phyloP scores from a whole-genome alignment of 805 yeast genomes.

The Wickerhamiella azyma region DNA sequence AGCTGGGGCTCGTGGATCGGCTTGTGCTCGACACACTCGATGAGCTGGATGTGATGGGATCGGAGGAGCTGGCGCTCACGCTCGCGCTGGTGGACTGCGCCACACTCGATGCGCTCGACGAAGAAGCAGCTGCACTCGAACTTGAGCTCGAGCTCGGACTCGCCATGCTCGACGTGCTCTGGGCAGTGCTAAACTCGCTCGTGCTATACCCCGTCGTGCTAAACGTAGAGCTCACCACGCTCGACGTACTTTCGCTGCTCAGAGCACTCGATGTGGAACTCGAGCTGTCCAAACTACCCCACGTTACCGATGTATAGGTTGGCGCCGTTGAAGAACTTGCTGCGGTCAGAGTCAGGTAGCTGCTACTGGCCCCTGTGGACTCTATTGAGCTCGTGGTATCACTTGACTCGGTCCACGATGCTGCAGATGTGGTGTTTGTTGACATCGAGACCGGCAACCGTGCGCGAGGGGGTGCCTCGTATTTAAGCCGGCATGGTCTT shows the following conservation, averaged over 20 bases:
- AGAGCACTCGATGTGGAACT: slow-evolving; percentile 1
- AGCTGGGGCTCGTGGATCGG: not conserved
- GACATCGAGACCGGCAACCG: not conserved
- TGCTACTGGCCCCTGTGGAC: not conserved
- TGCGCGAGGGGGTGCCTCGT: not conserved
- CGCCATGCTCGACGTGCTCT: not conserved
- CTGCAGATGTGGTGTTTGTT: not conserved
- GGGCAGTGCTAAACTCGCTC: not conserved
- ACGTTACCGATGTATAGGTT: not conserved
- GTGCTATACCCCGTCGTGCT: not conserved
- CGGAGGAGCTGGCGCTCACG: no score
- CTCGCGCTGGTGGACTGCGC: not conserved
- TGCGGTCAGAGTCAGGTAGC: slow-evolving; percentile 1
- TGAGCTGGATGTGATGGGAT: not conserved
- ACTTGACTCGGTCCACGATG: not conserved
- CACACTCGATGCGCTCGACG: not conserved
- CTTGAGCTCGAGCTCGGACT: not conserved
- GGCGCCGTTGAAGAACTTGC: slow-evolving; percentile 3
- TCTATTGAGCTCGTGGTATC: not conserved
- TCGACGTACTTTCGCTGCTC: not conserved
- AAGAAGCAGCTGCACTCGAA: not conserved
- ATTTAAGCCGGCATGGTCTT: not conserved
- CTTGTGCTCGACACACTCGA: not conserved
- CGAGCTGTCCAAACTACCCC: slow-evolving; percentile 2
- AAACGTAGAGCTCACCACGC: not conserved